These are phyloP conservation scores for Aspergillus uvarum DNA, from an alignment of 2,329 filamentous ascomycete genomes.

Conservation along the genomic window DNA sequence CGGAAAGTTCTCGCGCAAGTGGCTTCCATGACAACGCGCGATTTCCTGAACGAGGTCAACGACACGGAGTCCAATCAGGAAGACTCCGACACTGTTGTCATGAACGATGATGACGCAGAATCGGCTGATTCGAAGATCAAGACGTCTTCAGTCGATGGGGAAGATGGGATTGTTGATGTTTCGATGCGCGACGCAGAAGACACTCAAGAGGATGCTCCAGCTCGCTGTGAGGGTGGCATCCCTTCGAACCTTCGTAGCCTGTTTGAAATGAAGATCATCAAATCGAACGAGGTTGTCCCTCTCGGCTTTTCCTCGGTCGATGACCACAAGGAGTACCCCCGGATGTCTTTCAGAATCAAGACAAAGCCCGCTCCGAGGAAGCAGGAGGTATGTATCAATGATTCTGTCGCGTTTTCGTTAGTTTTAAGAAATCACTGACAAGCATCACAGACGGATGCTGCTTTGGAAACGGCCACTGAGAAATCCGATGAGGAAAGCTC, in stretches of 20 bases:
- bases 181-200: conserved; percentile 69
- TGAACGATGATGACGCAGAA: conserved; percentile 61
- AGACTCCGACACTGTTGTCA: conserved; percentile 69
- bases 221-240: conserved; percentile 56
- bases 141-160: conserved; percentile 77
- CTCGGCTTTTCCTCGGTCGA: conserved; percentile 67
- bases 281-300: conserved; percentile 60
- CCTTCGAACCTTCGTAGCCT: conserved; percentile 65
- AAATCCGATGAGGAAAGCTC: conserved; percentile 25
- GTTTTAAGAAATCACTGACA: not conserved
- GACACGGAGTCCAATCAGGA: conserved; percentile 48
- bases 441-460: not conserved
- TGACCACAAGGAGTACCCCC: conserved; percentile 59
- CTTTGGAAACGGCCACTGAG: conserved; percentile 16
- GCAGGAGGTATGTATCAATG: conserved; percentile 14
- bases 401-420: not conserved
- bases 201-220: conserved; percentile 17
- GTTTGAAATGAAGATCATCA: conserved; percentile 73
- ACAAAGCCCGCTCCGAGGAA: conserved; percentile 17
- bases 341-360: conserved; percentile 50
- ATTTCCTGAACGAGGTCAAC: conserved; percentile 56
- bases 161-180: conserved; percentile 88
- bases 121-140: conserved; percentile 69
- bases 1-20: conserved; percentile 77
- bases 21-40: conserved; percentile 71